phyloP scores from a whole-genome alignment of 306 rosid species.

The Castanea crenata region DNA sequence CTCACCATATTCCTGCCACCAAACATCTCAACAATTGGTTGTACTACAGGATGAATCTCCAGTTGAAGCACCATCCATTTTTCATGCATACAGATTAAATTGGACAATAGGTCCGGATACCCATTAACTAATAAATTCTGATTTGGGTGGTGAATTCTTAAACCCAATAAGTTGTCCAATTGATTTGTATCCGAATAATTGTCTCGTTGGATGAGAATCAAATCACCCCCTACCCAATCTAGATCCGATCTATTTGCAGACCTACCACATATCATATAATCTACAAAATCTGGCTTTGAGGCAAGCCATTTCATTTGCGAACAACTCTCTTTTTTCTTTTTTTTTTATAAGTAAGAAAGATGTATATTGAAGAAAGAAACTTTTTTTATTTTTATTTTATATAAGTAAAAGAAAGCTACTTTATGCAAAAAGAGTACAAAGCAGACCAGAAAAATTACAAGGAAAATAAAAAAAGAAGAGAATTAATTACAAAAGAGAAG shows the following conservation, averaged over 20 bases:
- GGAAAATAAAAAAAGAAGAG: too few relatives aligned
- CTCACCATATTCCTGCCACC: too few relatives aligned
- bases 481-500: too few relatives aligned
- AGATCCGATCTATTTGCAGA: not conserved
- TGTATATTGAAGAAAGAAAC: too few relatives aligned
- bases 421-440: too few relatives aligned
- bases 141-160: not conserved
- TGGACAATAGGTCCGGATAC: not conserved
- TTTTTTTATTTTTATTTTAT: too few relatives aligned
- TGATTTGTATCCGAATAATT: not conserved
- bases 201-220: conserved; percentile 10
- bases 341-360: too few relatives aligned
- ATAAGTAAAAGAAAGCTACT: too few relatives aligned
- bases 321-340: not conserved
- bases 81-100: not conserved
- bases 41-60: too few relatives aligned
- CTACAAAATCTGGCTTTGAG: conserved; percentile 9
- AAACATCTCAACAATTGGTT: too few relatives aligned
- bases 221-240: not conserved
- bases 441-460: too few relatives aligned
- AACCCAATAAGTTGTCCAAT: not conserved
- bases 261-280: not conserved
- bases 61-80: not conserved
- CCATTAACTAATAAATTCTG: not conserved
- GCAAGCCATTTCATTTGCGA: conserved; percentile 11